Evolutionary conservation across 2,329 filamentous ascomycete genomes (phyloP).

Genomic region (Amauroascus niger): DNA sequence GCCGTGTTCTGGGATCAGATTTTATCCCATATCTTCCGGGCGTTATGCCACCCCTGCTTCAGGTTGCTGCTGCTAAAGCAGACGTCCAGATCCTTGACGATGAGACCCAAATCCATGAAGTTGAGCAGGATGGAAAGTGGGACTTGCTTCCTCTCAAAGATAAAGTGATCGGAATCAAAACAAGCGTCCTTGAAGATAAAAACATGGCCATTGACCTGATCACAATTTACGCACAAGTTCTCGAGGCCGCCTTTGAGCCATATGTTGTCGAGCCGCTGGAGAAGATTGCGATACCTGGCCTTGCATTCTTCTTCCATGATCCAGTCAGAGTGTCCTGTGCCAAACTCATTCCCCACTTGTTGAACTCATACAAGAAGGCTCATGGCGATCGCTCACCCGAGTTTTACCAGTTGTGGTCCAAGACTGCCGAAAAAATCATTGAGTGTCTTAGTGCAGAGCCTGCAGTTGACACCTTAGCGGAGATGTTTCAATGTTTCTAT

Average conservation of each 20-base stretch:
- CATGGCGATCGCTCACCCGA: slow-evolving; percentile 73
- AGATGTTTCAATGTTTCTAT: slow-evolving; percentile 99
- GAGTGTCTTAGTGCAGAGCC: slow-evolving; percentile 91
- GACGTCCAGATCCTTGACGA: slow-evolving; percentile 95
- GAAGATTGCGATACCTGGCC: slow-evolving; percentile 83
- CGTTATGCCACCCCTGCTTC: slow-evolving; percentile 87
- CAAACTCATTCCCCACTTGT: slow-evolving; percentile 83
- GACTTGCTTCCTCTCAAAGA: slow-evolving; percentile 93
- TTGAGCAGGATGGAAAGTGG: slow-evolving; percentile 94
- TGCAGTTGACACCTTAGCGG: slow-evolving; percentile 87
- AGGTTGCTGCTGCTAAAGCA: slow-evolving; percentile 87
- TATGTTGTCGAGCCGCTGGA: slow-evolving; percentile 92
- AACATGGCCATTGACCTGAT: slow-evolving; percentile 99
- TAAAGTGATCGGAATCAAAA: slow-evolving; percentile 97
- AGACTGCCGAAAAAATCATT: slow-evolving; percentile 78
- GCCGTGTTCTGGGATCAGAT: slow-evolving; percentile 77
- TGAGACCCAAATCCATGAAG: slow-evolving; percentile 83
- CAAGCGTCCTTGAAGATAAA: slow-evolving; percentile 93
- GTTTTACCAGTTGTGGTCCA: slow-evolving; percentile 71
- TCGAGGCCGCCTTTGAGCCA: slow-evolving; percentile 85
- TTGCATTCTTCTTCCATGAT: slow-evolving; percentile 99
- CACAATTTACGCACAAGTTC: slow-evolving; percentile 89
- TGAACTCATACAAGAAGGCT: slow-evolving; percentile 88
- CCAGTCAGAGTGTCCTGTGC: slow-evolving; percentile 91
- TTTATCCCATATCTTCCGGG: slow-evolving; percentile 87